phyloP scores from a whole-genome alignment of 169 alveolate genomes.

The Amoebophrya sp. region DNA sequence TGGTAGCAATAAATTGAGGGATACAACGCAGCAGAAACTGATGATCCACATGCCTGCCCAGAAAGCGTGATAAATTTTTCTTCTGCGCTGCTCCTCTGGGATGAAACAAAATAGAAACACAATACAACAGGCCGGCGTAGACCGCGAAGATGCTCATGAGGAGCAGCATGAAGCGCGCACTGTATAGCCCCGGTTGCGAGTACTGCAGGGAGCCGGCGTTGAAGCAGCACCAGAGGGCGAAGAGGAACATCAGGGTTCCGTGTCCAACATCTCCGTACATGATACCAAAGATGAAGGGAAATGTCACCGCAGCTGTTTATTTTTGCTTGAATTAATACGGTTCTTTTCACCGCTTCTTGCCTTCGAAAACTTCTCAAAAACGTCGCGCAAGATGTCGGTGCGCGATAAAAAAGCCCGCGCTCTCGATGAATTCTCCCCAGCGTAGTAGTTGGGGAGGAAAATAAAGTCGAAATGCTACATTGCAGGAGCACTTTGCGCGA shows the following conservation, averaged over 20 bases:
- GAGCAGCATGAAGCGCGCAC: constrained; percentile 79
- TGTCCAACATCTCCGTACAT: constrained; percentile 99
- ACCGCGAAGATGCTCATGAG: constrained; percentile 89
- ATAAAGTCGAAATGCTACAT: no score
- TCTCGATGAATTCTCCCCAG: no score
- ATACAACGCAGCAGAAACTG: not conserved
- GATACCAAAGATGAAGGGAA: constrained; percentile 99
- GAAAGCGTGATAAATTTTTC: not conserved
- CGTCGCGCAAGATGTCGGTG: not conserved
- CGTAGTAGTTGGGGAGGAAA: no score
- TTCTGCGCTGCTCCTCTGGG: not conserved
- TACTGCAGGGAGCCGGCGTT: constrained; percentile 58
- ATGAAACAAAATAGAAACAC: not conserved
- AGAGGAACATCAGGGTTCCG: constrained; percentile 79
- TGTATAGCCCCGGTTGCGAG: constrained; percentile 54
- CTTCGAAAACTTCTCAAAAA: not conserved
- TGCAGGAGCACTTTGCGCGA: no score
- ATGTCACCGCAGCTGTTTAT: constrained; percentile 83
- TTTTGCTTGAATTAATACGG: constrained; percentile 40
- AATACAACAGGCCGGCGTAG: constrained; percentile 71
- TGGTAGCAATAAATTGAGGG: not conserved
- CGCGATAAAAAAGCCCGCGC: not conserved
- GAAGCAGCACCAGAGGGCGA: constrained; percentile 66
- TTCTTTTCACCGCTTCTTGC: not conserved
- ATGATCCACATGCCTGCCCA: not conserved